A percentile compares a stretch with the other conserved stretches of the same genome.
Conservation (phyloP, 768 basidiomycete species). For the Pleurotus pulmonarius region DNA sequence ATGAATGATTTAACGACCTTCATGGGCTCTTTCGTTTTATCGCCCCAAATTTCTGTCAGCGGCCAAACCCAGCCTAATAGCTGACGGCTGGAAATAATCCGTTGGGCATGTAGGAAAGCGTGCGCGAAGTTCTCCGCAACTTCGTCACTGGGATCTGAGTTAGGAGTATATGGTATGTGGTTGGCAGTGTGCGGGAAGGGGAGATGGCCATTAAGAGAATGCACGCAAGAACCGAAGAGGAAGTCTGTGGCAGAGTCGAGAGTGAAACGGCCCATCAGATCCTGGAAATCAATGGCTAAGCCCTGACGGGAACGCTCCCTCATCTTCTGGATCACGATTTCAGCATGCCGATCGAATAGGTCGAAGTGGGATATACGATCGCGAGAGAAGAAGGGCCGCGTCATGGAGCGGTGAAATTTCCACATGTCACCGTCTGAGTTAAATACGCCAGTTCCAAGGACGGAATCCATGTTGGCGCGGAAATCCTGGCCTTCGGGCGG, state of each 20-base stretch:
- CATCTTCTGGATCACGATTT: slow-evolving; percentile 21
- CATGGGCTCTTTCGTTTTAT: slow-evolving; percentile 32
- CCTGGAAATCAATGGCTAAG: slow-evolving; percentile 36
- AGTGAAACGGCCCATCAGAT: slow-evolving; percentile 40
- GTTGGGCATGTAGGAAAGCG: slow-evolving; percentile 37
- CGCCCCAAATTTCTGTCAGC: slow-evolving; percentile 41
- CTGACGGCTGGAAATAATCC: slow-evolving; percentile 23
- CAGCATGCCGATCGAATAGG: slow-evolving; percentile 34
- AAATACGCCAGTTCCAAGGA: slow-evolving; percentile 37
- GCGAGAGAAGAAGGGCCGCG: slow-evolving; percentile 38
- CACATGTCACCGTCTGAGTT: slow-evolving; percentile 34
- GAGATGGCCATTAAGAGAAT: slow-evolving; percentile 34
- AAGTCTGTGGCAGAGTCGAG: slow-evolving; percentile 58
- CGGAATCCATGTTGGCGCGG: slow-evolving; percentile 18
- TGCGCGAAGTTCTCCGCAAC: slow-evolving; percentile 31
- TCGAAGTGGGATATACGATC: slow-evolving; percentile 38
- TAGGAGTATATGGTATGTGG: slow-evolving; percentile 19
- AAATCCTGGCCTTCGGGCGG: slow-evolving; percentile 18
- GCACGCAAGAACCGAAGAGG: slow-evolving; percentile 41
- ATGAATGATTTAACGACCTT: slow-evolving; percentile 42
- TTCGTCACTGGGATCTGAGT: slow-evolving; percentile 20
- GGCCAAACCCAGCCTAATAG: slow-evolving; percentile 41
- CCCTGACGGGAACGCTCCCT: slow-evolving; percentile 28
- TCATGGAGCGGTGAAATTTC: slow-evolving; percentile 39
- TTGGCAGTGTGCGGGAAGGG: slow-evolving; percentile 21